Base-by-base conservation (phyloP, 768 basidiomycete genomes). In the Leccinum rimulosum region DNA sequence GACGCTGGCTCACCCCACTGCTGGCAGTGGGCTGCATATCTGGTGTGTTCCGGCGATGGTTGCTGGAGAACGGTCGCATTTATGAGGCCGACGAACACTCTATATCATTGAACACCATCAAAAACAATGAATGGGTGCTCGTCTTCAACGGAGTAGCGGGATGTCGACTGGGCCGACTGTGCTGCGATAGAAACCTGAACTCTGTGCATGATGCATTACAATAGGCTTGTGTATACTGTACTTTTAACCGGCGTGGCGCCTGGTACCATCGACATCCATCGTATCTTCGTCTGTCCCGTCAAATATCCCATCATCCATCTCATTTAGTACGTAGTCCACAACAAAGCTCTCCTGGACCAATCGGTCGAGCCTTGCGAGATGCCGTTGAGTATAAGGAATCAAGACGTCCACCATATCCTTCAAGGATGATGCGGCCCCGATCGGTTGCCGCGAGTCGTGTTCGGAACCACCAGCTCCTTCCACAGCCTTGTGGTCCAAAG, bases 321-420 rank as follows among this genome's bases (percentile, higher is more conserved):
- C 91, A 15, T 83, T 84, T 31, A 94, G 76, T 57, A 94, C 79
- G 63, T 91, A 95, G 71, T 99, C 97, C 56, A 99, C 84, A 62
- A 97, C 86, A 68, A 94, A 98, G 70, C 93, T 97, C 68, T 98
- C 97, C 76, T 97, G 93, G 33, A 97, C 84, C 56, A 97, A 75
- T 68, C 86, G 84, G 59, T 95, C 93, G 72, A 95, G 82, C 64
- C 95, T 79, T 38, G 86, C 76, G 47, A 95, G 83, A 76, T 99
- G 97, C 54, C 97, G 82, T 70, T 96, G 93, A 9, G 95, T 95
- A 70, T 98, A 99, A 11, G 97, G 95, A 53, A 98, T 84, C 56
- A 98, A 76, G 4, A 86, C 89, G 50, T 95, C 92, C 11, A 98
- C 74, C 55, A 96, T 73, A 54, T 97, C 93, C 66, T 85, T 86